Base-by-base conservation (phyloP, 1,284 basidiomycete species). In the Takashimella tepidaria region DNA sequence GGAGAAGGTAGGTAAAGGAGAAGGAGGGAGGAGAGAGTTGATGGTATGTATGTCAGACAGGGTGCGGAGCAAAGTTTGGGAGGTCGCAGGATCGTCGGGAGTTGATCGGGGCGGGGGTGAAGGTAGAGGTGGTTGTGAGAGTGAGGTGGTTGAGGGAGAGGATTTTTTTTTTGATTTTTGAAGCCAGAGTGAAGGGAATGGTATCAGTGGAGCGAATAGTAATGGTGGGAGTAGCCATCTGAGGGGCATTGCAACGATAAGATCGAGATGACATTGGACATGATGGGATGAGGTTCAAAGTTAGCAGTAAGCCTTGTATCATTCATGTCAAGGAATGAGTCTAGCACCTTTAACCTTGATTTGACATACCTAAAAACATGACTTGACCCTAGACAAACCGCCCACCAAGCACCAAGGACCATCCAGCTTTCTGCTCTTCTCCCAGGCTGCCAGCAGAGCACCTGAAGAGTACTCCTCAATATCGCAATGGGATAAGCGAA, bases 401-500 rank as follows among this genome's bases (percentile, higher is more conserved):
- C 80, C 87, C 89, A 92, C 88, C 88, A 90, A 0, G 69, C 69
- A 0, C 79, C 84, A 24, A 92, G 71, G 0, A 82, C 70, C 2
- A 90, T 80, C 78, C 82, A 87, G 59, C 83, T 82, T 53, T 88
- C 82, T 55, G 85, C 82, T 78, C 82, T 83, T 8, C 77, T 70
- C 21, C 76, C 67, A 0, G 79, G 73, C 44, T 79, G 76, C 89
- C 89, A 92, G 57, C 78, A 79, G 10, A 84, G 31, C 0, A 87
- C 73, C 67, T 89, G 82, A 2, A 81, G 66, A 0, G 71, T 49
- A 54, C 75, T 76, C n/a, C 83, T 77, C 10, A 82, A 48, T 5
- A 61, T 57, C 16, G 81, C 73, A 31, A 89, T 80, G 20, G 78
- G 70, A 0, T 84, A 82, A 0, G 81, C 81, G 53, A 75, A 70